These are phyloP conservation scores for Bullera alba DNA, from an alignment of 768 basidiomycete genomes.

Conservation along the genomic window DNA sequence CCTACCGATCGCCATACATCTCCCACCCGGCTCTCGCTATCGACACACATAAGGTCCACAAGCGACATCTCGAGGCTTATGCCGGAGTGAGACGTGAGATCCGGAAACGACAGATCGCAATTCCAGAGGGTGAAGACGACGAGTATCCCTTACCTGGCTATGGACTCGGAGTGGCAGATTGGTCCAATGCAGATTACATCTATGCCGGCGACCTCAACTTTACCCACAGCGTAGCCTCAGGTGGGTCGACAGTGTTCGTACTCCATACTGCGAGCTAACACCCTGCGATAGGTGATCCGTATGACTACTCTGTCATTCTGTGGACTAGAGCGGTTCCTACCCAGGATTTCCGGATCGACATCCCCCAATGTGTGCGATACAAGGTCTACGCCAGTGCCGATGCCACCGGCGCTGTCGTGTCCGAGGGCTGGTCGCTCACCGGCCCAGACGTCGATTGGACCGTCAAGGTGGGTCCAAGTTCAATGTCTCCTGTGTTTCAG, in stretches of 20 bases:
- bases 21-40: constrained; percentile 11
- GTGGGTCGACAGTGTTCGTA: constrained; percentile 2
- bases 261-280: background rate
- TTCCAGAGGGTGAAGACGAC: constrained; percentile 4
- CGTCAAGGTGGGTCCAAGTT: constrained; percentile 46
- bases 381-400: constrained; percentile 45
- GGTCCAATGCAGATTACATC: constrained; percentile 12
- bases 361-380: constrained; percentile 55
- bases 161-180: constrained; percentile 17
- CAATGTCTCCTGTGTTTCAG: background rate
- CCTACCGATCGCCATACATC: constrained; percentile 14
- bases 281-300: constrained; percentile 58
- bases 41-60: constrained; percentile 5
- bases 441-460: constrained; percentile 58
- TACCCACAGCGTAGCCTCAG: constrained; percentile 11
- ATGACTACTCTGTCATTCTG: constrained; percentile 54
- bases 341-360: constrained; percentile 48
- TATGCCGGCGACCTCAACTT: constrained; percentile 20
- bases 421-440: constrained; percentile 53
- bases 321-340: constrained; percentile 56
- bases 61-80: constrained; percentile 4
- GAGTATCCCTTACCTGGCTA: constrained; percentile 17
- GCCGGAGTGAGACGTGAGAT: background rate
- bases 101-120: constrained; percentile 8
- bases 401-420: constrained; percentile 41